These are phyloP conservation scores for Phytophthora uliginosa DNA, from an alignment of 352 stramenopile species.

Conservation along the genomic window DNA sequence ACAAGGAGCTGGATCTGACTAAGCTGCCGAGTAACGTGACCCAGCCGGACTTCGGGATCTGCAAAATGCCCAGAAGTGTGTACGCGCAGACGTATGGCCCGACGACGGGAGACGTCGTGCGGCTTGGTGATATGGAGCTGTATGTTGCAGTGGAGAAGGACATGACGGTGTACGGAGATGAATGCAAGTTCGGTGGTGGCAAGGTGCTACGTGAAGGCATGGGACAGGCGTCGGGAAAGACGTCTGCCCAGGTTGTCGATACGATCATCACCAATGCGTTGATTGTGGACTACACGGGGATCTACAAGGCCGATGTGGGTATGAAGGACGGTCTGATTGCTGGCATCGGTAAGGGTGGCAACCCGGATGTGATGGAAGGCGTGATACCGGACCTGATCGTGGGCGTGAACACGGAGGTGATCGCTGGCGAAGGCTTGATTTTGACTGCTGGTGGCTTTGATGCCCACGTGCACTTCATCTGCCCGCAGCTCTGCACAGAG, in stretches of 20 bases:
- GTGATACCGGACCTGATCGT: constrained; percentile 92
- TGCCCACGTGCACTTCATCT: constrained; percentile 98
- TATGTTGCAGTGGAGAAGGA: constrained; percentile 94
- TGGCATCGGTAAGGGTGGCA: constrained; percentile 97
- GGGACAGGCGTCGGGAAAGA: constrained; percentile 70
- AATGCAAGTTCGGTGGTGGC: constrained; percentile 97
- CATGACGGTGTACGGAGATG: constrained; percentile 82
- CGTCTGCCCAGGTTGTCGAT: constrained; percentile 83
- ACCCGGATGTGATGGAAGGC: constrained; percentile 97
- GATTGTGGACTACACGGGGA: constrained; percentile 96
- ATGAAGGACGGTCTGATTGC: constrained; percentile 95
- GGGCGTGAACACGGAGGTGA: constrained; percentile 95
- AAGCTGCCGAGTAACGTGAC: constrained; percentile 32
- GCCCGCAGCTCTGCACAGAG: constrained; percentile 94
- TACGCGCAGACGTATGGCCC: constrained; percentile 96
- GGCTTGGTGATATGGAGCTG: constrained; percentile 95
- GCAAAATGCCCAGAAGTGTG: constrained; percentile 68
- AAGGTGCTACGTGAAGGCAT: constrained; percentile 93
- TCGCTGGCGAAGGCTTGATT: constrained; percentile 97
- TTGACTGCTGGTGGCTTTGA: constrained; percentile 97
- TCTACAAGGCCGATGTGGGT: constrained; percentile 97
- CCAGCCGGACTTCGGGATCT: constrained; percentile 46
- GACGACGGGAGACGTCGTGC: constrained; percentile 94
- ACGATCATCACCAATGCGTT: constrained; percentile 98
- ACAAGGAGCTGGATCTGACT: constrained; percentile 50